These are phyloP conservation scores for Orbilia quercus DNA, from an alignment of 2,329 filamentous ascomycete genomes.

Conservation along the genomic window DNA sequence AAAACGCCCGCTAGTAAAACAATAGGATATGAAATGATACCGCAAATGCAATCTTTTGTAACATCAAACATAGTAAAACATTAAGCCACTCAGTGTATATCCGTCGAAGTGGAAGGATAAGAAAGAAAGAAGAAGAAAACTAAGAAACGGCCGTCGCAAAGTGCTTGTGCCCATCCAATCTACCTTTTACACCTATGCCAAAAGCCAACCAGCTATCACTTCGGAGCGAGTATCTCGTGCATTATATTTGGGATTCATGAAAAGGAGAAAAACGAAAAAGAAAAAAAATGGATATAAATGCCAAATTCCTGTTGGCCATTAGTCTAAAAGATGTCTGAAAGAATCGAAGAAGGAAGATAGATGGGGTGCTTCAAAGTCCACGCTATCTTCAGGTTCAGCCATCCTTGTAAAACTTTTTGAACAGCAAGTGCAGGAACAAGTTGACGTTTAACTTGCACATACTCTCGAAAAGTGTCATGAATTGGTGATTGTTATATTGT, in stretches of 20 bases:
- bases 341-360: conserved; percentile 4
- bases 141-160: conserved; percentile 27
- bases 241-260: conserved; percentile 32
- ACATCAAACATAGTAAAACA: conserved; percentile 8
- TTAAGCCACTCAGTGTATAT: conserved; percentile 24
- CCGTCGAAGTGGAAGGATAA: conserved; percentile 4
- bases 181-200: conserved; percentile 15
- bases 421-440: conserved; percentile 92
- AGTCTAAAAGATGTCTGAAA: background rate
- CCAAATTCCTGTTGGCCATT: conserved; percentile 33
- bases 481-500: conserved; percentile 96
- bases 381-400: conserved; percentile 65
- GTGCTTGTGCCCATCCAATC: conserved; percentile 26
- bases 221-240: conserved; percentile 17
- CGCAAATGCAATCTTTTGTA: conserved; percentile 25
- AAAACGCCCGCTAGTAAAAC: conserved; percentile 43
- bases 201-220: conserved; percentile 14
- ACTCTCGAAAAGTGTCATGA: conserved; percentile 92
- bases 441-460: conserved; percentile 93
- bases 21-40: conserved; percentile 1
- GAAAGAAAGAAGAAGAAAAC: conserved; percentile 2
- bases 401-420: conserved; percentile 96
- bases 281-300: conserved; percentile 23
- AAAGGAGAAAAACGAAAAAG: conserved; percentile 7
- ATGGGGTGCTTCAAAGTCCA: background rate